Base-by-base conservation (phyloP, 805 yeast genomes). In the Blastobotrys muscicola region DNA sequence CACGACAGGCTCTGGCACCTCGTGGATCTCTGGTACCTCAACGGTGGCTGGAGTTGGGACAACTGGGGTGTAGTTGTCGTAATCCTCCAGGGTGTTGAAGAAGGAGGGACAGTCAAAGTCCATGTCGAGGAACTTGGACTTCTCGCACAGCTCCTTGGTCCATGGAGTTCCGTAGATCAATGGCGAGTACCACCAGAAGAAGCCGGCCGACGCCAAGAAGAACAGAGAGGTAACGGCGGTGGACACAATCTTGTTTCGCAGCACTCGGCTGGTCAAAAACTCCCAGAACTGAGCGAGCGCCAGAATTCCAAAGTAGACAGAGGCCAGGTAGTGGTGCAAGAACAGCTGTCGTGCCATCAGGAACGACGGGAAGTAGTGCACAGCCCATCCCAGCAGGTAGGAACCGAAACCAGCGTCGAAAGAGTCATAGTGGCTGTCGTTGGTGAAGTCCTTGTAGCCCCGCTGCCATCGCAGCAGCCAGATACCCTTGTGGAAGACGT, bases 341-440 rank as follows among this genome's bases (percentile, higher is more conserved):
- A 90, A 89, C 65, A 89, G 65, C 67, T 89, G 97, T 67, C 97
- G 79, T 16, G 80, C 87, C 97, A 89, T 89, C 46, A 89, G 67
- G 55, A 72, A 66, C 48, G 73, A 78, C 13, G 92, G 90, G 35
- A 71, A 49, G 48, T 68, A 74, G 52, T 80, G 80, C 15, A 78
- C 29, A 1, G 68, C 47, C 74, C 78, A 84, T 1, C 85, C 92
- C 2, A 74, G 46, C 12, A 72, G 50, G 45, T 61, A 72, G 46
- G 70, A 72, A 10, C 68, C 70, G 41, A 65, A 61, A 41, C 59
- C 58, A 39, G 56, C 47, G 43, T 63, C 65, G 42, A 62, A 66
- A 29, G 47, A 38, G 35, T 52, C 50, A 43, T 54, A 60, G 9
- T 55, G 54, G 2, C 45, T 38, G 12, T 55, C 53, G 31, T 55